Base-by-base conservation (phyloP, 2,329 filamentous ascomycete species). In the Celoporthe dispersa region DNA sequence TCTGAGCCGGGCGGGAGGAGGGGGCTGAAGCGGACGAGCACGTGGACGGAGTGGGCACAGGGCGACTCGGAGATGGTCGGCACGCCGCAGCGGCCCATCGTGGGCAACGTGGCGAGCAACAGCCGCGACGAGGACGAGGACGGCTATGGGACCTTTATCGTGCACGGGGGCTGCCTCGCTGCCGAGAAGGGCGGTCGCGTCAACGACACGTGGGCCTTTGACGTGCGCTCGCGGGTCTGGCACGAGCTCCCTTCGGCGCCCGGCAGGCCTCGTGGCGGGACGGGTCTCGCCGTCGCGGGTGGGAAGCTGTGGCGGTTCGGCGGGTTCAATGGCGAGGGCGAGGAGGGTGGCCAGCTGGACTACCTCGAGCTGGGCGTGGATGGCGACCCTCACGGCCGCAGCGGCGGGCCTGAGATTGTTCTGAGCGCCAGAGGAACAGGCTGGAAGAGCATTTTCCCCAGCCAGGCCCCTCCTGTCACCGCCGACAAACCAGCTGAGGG, bases 151-250 rank as follows among this genome's bases (percentile, higher is more conserved):
- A 92, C 88, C 0, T 83, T 97, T 61, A 91, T 92, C 77, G 78
- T 97, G 41, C 93, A 97, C 78, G 93, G 91, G 5, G 93, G 94
- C 3, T 92, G 90, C 75, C 85, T 92, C 0, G 85, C 87, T 7
- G 85, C 41, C 19, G 41, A 44, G 14, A 44, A 44, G 41, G 44
- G 81, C 37, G 91, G 89, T 14, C 83, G 92, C 3, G 82, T 83
- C 53, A 82, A 84, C 14, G 94, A 97, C 77, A 80, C 94, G 7
- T 97, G 94, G 94, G 88, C 88, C 0, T 97, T 97, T 77, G 89
- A 91, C 76, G 80, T 95, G 33, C 82, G 82, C 63, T 84, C 84
- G 9, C 82, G 84, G 67, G 83, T 84, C 1, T 97, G 94, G 94
- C 88, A 84, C 53, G 84, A 91, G 75, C 84, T 93, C 19, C 85